Percentiles rank a stretch among this genome's conserved stretches.
Conservation (phyloP, 23 red algal genomes). For the Gracilaria domingensis region DNA sequence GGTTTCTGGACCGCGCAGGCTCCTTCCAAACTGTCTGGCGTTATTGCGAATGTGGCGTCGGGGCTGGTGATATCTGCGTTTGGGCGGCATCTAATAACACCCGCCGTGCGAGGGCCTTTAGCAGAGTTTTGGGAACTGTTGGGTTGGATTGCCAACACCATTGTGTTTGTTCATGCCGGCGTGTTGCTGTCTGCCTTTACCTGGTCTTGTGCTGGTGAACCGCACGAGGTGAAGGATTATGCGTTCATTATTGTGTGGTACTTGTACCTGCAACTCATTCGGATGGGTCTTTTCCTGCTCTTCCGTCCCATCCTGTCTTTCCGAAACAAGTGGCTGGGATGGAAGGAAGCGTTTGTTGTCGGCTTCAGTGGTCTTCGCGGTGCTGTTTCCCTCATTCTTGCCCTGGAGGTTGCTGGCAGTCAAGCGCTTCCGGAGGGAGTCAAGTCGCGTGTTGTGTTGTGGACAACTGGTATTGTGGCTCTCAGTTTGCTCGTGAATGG, state of each 20-base stretch:
- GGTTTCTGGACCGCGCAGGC: conserved; percentile 93
- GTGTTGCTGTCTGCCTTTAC: conserved; percentile 86
- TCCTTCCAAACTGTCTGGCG: conserved; percentile 81
- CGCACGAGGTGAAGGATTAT: conserved; percentile 63
- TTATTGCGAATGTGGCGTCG: conserved; percentile 83
- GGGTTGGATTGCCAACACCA: conserved; percentile 90
- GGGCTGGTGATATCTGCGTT: conserved; percentile 82
- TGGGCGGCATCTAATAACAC: conserved; percentile 76
- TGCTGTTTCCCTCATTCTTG: conserved; percentile 87
- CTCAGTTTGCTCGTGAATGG: conserved; percentile 91
- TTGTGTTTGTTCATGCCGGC: conserved; percentile 96
- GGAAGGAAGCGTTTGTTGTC: conserved; percentile 77
- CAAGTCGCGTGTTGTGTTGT: conserved; percentile 81
- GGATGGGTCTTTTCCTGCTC: conserved; percentile 78
- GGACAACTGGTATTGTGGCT: conserved; percentile 88
- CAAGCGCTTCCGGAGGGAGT: conserved; percentile 58
- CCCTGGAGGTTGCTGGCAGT: conserved; percentile 84
- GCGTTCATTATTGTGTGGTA: conserved; percentile 74
- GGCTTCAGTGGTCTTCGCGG: conserved; percentile 85
- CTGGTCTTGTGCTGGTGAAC: conserved; percentile 86
- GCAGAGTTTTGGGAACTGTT: conserved; percentile 92
- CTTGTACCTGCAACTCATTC: conserved; percentile 82
- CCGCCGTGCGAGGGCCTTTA: conserved; percentile 80
- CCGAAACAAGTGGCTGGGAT: conserved; percentile 72
- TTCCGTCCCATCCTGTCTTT: conserved; percentile 75